Conservation (phyloP, 129 eudicot genomes). For the Apium graveolens region DNA sequence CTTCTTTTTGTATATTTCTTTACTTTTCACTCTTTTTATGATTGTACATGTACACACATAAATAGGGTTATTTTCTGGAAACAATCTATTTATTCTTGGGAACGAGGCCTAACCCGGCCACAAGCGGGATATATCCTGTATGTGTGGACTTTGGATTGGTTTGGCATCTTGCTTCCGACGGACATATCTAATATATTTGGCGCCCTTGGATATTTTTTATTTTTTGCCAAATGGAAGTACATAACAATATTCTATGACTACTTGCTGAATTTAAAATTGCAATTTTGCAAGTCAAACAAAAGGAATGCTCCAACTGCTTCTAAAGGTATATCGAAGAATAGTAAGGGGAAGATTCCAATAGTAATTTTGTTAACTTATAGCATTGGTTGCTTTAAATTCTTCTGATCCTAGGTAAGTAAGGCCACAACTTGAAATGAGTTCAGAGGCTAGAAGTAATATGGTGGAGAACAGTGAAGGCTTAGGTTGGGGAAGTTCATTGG, state of each 20-base stretch:
- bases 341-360: not conserved
- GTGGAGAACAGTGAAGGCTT: conserved; percentile 6
- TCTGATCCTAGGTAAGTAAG: not conserved
- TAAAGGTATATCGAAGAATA: not conserved
- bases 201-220: too few relatives aligned
- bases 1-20: too few relatives aligned
- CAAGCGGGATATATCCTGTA: too few relatives aligned
- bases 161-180: not conserved
- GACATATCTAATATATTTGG: not conserved
- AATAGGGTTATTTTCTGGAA: too few relatives aligned
- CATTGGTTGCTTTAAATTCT: not conserved
- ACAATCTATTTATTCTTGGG: too few relatives aligned
- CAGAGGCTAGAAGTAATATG: not conserved
- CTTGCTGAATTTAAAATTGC: not conserved
- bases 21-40: too few relatives aligned
- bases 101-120: too few relatives aligned
- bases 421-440: not conserved
- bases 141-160: too few relatives aligned
- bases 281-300: conserved; percentile 2
- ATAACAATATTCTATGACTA: not conserved
- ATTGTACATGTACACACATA: too few relatives aligned
- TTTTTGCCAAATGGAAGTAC: not conserved
- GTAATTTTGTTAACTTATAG: not conserved
- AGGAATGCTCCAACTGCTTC: not conserved
- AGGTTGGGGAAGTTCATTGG: conserved; percentile 25